These are phyloP conservation scores for Caryopteris hybrid DNA, from an alignment of 305 asterid species.

Conservation along the genomic window DNA sequence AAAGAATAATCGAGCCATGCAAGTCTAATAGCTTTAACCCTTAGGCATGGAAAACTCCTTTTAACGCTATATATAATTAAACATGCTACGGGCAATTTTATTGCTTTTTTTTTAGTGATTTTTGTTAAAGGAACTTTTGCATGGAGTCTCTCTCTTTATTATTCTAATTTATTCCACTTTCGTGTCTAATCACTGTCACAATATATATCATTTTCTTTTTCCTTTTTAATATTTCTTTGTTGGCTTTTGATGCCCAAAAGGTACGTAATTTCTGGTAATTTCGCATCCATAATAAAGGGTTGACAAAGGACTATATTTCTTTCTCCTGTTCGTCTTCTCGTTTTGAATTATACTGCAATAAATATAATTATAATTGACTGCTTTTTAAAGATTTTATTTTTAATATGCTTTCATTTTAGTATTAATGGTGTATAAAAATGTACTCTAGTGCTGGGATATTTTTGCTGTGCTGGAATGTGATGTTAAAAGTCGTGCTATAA, in stretches of 20 bases:
- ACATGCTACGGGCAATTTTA: neutral
- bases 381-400: no score
- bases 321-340: no score
- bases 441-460: no score
- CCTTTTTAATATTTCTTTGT: conserved; percentile 5
- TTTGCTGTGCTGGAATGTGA: no score
- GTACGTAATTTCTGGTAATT: no score
- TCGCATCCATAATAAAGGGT: conserved; percentile 27
- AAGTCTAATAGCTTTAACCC: no score
- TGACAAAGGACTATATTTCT: conserved; percentile 27
- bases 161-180: conserved; percentile 35
- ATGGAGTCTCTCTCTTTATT: conserved; percentile 43
- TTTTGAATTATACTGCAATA: no score
- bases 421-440: no score
- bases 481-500: no score
- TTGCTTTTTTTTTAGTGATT: conserved; percentile 40
- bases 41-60: conserved; percentile 43
- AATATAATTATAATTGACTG: no score
- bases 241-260: conserved; percentile 24
- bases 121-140: conserved; percentile 68
- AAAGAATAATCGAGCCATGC: no score
- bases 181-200: conserved; percentile 22
- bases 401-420: no score
- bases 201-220: neutral
- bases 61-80: conserved; percentile 25